Conservation (phyloP, 768 basidiomycete genomes). For the Phylloporus sp. region DNA sequence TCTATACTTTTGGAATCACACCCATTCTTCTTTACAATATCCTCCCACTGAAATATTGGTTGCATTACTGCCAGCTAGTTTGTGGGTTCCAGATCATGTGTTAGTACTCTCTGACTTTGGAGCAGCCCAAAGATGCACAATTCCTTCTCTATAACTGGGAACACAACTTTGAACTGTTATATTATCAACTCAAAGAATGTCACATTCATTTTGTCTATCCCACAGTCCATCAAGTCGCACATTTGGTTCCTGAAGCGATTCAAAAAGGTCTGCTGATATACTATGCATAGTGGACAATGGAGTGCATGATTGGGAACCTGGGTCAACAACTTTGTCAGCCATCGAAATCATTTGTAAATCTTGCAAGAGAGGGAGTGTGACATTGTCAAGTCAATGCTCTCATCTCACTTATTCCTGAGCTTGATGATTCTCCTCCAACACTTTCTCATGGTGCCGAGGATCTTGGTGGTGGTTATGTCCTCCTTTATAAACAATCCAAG, state of each 20-base stretch:
- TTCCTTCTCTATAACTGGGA: slow-evolving; percentile 18
- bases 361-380: too few relatives aligned
- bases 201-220: slow-evolving; percentile 30
- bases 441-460: too few relatives aligned
- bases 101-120: background rate
- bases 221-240: slow-evolving; percentile 20
- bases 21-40: background rate
- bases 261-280: background rate
- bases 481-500: too few relatives aligned
- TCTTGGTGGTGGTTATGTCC: too few relatives aligned
- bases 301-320: slow-evolving; percentile 26
- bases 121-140: too few relatives aligned
- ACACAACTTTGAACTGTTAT: slow-evolving; percentile 27
- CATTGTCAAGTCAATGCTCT: too few relatives aligned
- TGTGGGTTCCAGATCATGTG: background rate
- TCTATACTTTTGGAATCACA: background rate
- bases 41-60: background rate
- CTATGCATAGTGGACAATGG: slow-evolving; percentile 31
- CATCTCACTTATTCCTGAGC: too few relatives aligned
- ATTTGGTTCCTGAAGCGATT: background rate
- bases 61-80: background rate
- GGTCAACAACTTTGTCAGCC: slow-evolving; percentile 21
- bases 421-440: too few relatives aligned
- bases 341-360: too few relatives aligned
- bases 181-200: slow-evolving; percentile 18